phyloP scores from a whole-genome alignment of 495 filamentous ascomycete species.

The Penicillium salamii region DNA sequence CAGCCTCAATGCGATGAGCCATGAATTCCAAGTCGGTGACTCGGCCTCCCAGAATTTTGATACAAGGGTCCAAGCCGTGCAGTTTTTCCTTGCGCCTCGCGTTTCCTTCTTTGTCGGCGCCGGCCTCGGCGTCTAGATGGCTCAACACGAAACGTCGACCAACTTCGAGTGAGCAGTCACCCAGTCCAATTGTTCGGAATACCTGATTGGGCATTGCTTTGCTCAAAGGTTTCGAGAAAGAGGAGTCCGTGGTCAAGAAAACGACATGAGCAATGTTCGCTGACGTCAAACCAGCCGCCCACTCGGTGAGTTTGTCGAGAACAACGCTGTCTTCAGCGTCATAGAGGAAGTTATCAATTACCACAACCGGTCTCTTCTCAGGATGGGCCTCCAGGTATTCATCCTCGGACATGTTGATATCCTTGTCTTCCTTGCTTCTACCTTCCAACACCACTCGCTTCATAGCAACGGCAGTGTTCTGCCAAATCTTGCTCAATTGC shows the following conservation, averaged over 20 bases:
- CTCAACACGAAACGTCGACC: slow-evolving; percentile 88
- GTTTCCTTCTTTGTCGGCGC: slow-evolving; percentile 35
- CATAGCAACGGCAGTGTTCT: slow-evolving; percentile 78
- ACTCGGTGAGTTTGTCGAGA: slow-evolving; percentile 88
- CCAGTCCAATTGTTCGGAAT: slow-evolving; percentile 78
- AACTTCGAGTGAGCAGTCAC: slow-evolving; percentile 80
- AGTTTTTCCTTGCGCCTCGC: slow-evolving; percentile 43
- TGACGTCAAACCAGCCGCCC: slow-evolving; percentile 83
- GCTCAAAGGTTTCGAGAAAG: slow-evolving; percentile 82
- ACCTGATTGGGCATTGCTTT: slow-evolving; percentile 88
- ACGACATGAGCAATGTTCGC: slow-evolving; percentile 94
- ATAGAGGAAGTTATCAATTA: slow-evolving; percentile 92
- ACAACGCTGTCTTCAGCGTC: slow-evolving; percentile 68
- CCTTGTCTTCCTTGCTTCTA: slow-evolving; percentile 68
- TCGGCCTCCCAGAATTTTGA: slow-evolving; percentile 78
- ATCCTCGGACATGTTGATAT: slow-evolving; percentile 71
- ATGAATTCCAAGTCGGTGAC: slow-evolving; percentile 93
- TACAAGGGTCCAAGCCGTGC: slow-evolving; percentile 74
- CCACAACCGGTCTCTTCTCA: slow-evolving; percentile 76
- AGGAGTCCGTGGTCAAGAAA: slow-evolving; percentile 90
- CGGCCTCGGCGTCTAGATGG: slow-evolving; percentile 60
- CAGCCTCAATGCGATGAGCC: slow-evolving; percentile 82
- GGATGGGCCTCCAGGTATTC: slow-evolving; percentile 92
- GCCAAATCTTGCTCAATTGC: slow-evolving; percentile 87
- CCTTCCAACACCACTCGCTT: slow-evolving; percentile 68